These are phyloP conservation scores for Neonothopanus nambi DNA, from an alignment of 1,284 basidiomycete species.

Conservation along the genomic window DNA sequence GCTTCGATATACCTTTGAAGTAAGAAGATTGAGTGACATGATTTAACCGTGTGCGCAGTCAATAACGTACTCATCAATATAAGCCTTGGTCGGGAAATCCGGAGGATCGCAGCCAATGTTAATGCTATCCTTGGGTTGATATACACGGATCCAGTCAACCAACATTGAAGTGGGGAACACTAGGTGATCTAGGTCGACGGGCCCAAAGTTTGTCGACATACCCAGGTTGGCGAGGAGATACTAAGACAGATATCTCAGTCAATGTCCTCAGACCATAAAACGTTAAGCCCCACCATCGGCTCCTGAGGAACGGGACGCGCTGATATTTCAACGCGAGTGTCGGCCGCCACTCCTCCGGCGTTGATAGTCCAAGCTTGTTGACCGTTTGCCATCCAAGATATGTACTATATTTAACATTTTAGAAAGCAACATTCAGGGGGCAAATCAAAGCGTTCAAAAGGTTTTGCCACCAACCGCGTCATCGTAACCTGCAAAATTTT, in stretches of 20 bases:
- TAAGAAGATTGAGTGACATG: not conserved
- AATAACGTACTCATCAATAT: slow-evolving; percentile 64
- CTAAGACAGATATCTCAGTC: slow-evolving; percentile 29
- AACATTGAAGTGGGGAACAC: slow-evolving; percentile 53
- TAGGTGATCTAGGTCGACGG: slow-evolving; percentile 65
- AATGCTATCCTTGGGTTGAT: slow-evolving; percentile 65
- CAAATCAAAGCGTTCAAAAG: slow-evolving; percentile 6
- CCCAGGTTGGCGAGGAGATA: slow-evolving; percentile 83
- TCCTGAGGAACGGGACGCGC: slow-evolving; percentile 80
- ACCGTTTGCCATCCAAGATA: slow-evolving; percentile 74
- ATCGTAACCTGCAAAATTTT: slow-evolving; percentile 40
- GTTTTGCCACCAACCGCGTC: slow-evolving; percentile 25
- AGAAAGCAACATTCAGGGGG: slow-evolving; percentile 22
- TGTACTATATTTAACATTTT: slow-evolving; percentile 53
- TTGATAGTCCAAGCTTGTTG: slow-evolving; percentile 77
- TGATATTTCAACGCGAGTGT: slow-evolving; percentile 65
- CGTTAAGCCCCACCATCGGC: slow-evolving; percentile 61
- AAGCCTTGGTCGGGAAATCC: slow-evolving; percentile 74
- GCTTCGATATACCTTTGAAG: slow-evolving; percentile 47
- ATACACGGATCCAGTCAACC: slow-evolving; percentile 85
- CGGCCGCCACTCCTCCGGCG: slow-evolving; percentile 70
- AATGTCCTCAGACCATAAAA: not conserved
- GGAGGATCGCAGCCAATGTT: slow-evolving; percentile 85
- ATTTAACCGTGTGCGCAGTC: not conserved
- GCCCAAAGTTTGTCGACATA: slow-evolving; percentile 78